Evolutionary conservation across 495 filamentous ascomycete species (phyloP).

Genomic region (Talaromyces wortmannii): DNA sequence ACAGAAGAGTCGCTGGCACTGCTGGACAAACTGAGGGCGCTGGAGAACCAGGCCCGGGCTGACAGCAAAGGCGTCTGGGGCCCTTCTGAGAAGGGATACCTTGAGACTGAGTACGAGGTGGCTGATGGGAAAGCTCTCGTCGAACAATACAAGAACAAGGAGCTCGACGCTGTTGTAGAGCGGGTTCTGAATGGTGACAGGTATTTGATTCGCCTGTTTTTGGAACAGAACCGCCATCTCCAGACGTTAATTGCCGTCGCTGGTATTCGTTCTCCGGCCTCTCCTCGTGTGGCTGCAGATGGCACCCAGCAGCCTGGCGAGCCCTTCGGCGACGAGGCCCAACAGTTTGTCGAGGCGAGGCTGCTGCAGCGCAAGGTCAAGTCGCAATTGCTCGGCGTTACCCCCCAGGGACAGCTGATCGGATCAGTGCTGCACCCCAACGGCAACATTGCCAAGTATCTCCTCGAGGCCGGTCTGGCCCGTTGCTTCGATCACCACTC

Average conservation of each 20-base stretch:
- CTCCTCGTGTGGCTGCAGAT: constrained; percentile 72
- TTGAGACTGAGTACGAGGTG: constrained; percentile 75
- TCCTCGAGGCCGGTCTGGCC: constrained; percentile 82
- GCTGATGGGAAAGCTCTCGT: constrained; percentile 64
- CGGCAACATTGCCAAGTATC: constrained; percentile 83
- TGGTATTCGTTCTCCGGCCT: constrained; percentile 79
- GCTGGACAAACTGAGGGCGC: constrained; percentile 64
- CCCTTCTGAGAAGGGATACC: constrained; percentile 41
- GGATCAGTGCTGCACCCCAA: constrained; percentile 76
- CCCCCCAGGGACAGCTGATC: constrained; percentile 78
- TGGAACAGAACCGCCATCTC: constrained; percentile 69
- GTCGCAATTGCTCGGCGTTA: constrained; percentile 75
- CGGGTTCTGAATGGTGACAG: constrained; percentile 86
- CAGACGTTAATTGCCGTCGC: constrained; percentile 85
- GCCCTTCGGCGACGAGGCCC: constrained; percentile 79
- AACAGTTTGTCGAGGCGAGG: constrained; percentile 75
- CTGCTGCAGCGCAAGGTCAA: constrained; percentile 80
- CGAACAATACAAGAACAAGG: constrained; percentile 68
- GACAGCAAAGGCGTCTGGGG: constrained; percentile 76
- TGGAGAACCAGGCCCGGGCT: constrained; percentile 75
- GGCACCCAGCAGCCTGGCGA: constrained; percentile 78
- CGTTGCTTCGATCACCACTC: constrained; percentile 93
- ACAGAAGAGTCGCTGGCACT: constrained; percentile 61
- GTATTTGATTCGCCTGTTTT: constrained; percentile 71
- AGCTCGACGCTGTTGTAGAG: constrained; percentile 76